Conservation (phyloP, 768 basidiomycete species). For the Tricholoma furcatifolium region DNA sequence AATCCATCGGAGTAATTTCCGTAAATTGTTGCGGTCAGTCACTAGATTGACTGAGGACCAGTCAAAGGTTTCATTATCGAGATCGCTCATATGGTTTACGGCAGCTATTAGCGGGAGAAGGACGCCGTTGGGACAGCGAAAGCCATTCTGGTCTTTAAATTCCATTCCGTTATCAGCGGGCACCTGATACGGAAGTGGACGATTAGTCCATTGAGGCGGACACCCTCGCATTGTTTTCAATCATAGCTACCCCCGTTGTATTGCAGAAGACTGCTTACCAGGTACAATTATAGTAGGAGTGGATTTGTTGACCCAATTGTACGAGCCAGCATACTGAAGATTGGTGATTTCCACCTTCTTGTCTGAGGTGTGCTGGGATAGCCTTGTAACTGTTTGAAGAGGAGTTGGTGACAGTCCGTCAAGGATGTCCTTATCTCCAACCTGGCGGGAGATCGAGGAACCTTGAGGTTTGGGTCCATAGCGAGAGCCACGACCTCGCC, state of each 20-base stretch:
- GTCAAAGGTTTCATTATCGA: constrained; percentile 34
- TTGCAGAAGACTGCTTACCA: constrained; percentile 28
- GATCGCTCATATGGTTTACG: constrained; percentile 40
- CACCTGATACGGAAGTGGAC: constrained; percentile 49
- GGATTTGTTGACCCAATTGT: constrained; percentile 46
- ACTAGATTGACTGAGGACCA: constrained; percentile 47
- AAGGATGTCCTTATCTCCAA: constrained; percentile 31
- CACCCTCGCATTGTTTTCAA: constrained; percentile 33
- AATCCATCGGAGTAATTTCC: constrained; percentile 65
- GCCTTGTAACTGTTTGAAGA: constrained; percentile 26
- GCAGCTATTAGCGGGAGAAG: constrained; percentile 60
- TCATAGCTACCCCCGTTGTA: background rate
- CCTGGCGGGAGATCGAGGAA: constrained; percentile 25
- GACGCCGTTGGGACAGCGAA: constrained; percentile 33
- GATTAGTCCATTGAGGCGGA: constrained; percentile 50
- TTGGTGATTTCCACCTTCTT: constrained; percentile 35
- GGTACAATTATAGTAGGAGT: constrained; percentile 53
- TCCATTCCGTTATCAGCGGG: constrained; percentile 48
- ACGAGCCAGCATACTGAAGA: constrained; percentile 44
- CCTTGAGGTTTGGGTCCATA: background rate
- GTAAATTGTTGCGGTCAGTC: constrained; percentile 65
- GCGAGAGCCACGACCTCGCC: background rate
- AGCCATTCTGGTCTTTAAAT: constrained; percentile 60
- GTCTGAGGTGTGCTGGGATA: constrained; percentile 17
- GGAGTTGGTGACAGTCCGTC: constrained; percentile 30